Evolutionary conservation across 129 eudicot genomes (phyloP).

Genomic region (Deinandra increscens): DNA sequence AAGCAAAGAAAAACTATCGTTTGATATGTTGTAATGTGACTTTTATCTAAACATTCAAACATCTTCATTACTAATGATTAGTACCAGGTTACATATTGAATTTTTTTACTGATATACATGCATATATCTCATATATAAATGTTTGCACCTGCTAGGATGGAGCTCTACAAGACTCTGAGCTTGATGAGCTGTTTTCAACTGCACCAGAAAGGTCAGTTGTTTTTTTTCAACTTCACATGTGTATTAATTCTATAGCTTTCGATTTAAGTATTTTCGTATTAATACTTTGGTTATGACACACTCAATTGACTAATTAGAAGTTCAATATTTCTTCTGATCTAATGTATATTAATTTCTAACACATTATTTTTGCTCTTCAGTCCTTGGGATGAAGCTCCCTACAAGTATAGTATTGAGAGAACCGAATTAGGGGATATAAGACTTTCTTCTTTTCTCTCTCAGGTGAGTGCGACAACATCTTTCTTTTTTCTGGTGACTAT

Average conservation of each 20-base stretch:
- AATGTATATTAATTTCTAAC: conserved; percentile 12
- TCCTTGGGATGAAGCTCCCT: conserved; percentile 89
- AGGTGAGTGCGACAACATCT: conserved; percentile 44
- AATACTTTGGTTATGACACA: neutral
- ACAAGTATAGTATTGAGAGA: conserved; percentile 66
- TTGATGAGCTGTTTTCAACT: conserved; percentile 87
- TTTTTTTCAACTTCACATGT: conserved; percentile 18
- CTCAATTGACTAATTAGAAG: neutral
- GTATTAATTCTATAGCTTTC: conserved; percentile 2
- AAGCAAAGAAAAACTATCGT: neutral
- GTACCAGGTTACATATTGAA: conserved; percentile 13
- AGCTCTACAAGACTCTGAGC: conserved; percentile 61
- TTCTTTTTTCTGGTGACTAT: no score
- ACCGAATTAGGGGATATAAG: conserved; percentile 66
- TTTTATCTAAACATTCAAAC: neutral
- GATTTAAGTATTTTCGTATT: neutral
- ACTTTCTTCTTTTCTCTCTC: conserved; percentile 73
- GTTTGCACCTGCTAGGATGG: conserved; percentile 61
- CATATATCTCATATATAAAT: conserved; percentile 12
- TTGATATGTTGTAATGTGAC: conserved; percentile 3
- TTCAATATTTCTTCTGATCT: neutral
- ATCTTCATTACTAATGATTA: conserved; percentile 4
- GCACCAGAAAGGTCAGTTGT: conserved; percentile 81
- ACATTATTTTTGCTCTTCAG: conserved; percentile 37
- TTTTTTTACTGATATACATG: conserved; percentile 15